Evolutionary conservation across 805 yeast species (phyloP).

Genomic region (Barnettozyma pratensis): DNA sequence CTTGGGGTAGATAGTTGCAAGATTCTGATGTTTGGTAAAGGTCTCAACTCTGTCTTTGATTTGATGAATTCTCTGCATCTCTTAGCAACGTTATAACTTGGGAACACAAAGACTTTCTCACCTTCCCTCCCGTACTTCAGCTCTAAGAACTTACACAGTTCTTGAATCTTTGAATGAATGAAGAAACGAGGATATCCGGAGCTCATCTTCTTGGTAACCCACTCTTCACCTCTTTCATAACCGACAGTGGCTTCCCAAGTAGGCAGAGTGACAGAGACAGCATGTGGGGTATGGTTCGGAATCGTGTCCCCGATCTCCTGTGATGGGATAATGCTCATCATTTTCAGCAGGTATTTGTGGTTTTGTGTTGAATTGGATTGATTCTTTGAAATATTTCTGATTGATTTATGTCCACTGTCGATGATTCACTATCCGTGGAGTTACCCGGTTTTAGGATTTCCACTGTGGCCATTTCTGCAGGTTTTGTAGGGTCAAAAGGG

Average conservation of each 20-base stretch:
- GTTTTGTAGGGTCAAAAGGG: no score
- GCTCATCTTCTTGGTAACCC: conserved; percentile 71
- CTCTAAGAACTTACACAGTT: conserved; percentile 49
- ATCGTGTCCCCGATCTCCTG: conserved; percentile 70
- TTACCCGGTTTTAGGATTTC: no score
- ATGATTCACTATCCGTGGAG: no score
- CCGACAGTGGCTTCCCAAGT: conserved; percentile 93
- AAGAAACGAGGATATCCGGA: conserved; percentile 90
- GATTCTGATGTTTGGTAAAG: conserved; percentile 45
- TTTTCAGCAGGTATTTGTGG: background rate
- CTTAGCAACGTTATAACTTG: conserved; percentile 73
- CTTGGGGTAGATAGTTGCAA: conserved; percentile 69
- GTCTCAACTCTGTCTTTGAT: conserved; percentile 25
- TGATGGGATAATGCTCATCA: conserved; percentile 14
- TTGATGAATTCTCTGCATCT: conserved; percentile 78
- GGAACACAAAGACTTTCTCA: conserved; percentile 71
- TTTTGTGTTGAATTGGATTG: no score
- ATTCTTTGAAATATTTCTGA: no score
- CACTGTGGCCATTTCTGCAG: no score
- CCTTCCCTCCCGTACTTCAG: conserved; percentile 73
- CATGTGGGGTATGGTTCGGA: conserved; percentile 86
- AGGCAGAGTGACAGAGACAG: conserved; percentile 91
- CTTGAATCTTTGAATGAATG: conserved; percentile 58
- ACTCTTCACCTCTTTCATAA: conserved; percentile 83
- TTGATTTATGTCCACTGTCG: no score